Conservation (phyloP, 2,329 filamentous ascomycete genomes). For the Sporothrix schenckii region DNA sequence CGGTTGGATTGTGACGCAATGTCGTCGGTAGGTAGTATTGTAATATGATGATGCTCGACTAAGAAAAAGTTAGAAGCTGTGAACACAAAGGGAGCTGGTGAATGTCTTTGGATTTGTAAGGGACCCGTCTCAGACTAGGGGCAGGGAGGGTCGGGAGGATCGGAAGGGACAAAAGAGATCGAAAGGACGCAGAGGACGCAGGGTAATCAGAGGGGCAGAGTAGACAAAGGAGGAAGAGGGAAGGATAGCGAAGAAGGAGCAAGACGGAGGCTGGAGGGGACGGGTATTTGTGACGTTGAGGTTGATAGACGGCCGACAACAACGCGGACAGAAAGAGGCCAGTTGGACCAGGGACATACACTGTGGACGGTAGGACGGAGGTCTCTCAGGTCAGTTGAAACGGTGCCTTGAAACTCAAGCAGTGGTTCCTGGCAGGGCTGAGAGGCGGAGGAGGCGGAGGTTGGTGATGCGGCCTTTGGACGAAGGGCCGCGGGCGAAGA, state of each 20-base stretch:
- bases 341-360: not conserved
- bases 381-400: not conserved
- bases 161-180: constrained; percentile 13
- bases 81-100: too few species aligned
- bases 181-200: not conserved
- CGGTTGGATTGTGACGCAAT: not conserved
- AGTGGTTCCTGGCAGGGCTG: constrained; percentile 11
- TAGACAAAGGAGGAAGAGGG: not conserved
- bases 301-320: not conserved
- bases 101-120: constrained; percentile 20
- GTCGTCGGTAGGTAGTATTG: not conserved
- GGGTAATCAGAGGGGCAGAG: not conserved
- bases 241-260: not conserved
- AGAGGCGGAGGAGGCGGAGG: not conserved
- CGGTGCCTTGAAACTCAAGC: too few species aligned
- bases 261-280: not conserved
- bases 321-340: not conserved
- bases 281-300: not conserved
- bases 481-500: not conserved
- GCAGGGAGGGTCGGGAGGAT: constrained; percentile 1
- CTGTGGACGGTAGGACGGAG: not conserved
- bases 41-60: not conserved
- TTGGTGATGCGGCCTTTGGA: not conserved
- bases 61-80: not conserved
- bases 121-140: not conserved